These are phyloP conservation scores for Haplosporangium sp. DNA, from an alignment of 371 early-diverging fungal genomes.

Conservation along the genomic window DNA sequence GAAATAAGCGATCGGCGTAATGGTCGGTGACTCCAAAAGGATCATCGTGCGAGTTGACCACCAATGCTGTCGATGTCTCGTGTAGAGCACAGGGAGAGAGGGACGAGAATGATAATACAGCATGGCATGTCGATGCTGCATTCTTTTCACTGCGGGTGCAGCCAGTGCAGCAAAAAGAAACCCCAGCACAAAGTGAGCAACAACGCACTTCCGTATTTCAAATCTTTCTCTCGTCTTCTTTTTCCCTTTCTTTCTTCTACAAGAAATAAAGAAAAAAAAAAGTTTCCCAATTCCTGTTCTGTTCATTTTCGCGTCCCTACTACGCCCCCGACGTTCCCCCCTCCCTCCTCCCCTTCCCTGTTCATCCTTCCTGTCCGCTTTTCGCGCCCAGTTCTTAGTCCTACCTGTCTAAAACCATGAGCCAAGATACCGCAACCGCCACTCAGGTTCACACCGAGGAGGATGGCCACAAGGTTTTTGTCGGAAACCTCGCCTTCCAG, in stretches of 20 bases:
- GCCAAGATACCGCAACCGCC: slow-evolving; percentile 42
- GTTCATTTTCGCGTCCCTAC: slow-evolving; percentile 6
- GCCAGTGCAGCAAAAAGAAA: background rate
- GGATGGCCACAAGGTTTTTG: slow-evolving; percentile 86
- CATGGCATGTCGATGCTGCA: no score
- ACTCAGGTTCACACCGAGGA: slow-evolving; percentile 56
- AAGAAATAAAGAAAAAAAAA: background rate
- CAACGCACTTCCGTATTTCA: background rate
- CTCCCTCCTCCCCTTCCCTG: slow-evolving; percentile 15
- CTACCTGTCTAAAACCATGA: slow-evolving; percentile 48
- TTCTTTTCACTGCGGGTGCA: no score
- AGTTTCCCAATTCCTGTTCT: slow-evolving; percentile 2
- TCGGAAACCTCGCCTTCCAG: slow-evolving; percentile 93
- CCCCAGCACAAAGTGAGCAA: background rate
- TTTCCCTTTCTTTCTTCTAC: slow-evolving; percentile 18
- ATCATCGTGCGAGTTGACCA: no score
- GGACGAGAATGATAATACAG: background rate
- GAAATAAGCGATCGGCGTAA: no score
- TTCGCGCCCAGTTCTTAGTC: slow-evolving; percentile 17
- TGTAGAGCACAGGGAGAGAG: no score
- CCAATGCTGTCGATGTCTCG: no score
- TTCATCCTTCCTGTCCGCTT: slow-evolving; percentile 9
- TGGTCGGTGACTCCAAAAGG: no score
- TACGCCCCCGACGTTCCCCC: background rate
- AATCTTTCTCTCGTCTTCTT: slow-evolving; percentile 13